Evolutionary conservation across 2,329 filamentous ascomycete genomes (phyloP).

Genomic region (Colletotrichum sp.): DNA sequence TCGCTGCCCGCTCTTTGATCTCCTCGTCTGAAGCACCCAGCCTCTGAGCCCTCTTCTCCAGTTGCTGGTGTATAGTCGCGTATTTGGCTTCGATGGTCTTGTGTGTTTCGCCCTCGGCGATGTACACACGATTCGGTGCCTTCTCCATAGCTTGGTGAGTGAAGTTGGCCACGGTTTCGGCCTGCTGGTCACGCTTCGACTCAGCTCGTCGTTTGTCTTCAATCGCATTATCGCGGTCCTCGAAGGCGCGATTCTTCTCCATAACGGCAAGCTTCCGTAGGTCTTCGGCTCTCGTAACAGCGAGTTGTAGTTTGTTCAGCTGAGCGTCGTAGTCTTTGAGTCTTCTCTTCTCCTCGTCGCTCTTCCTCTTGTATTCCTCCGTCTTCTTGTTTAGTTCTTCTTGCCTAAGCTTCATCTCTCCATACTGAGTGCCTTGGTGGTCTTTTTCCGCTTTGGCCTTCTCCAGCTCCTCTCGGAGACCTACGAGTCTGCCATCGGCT

Average conservation of each 20-base stretch:
- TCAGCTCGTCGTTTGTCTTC: constrained; percentile 50
- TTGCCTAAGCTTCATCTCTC: constrained; percentile 54
- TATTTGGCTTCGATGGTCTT: constrained; percentile 60
- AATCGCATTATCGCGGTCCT: constrained; percentile 53
- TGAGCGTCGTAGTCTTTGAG: constrained; percentile 31
- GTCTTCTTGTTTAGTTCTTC: constrained; percentile 49
- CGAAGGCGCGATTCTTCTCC: constrained; percentile 67
- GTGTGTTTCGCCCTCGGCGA: constrained; percentile 69
- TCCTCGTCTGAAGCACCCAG: constrained; percentile 70
- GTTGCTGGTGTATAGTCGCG: constrained; percentile 59
- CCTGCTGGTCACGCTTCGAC: constrained; percentile 51
- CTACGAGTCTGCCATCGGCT: constrained; percentile 69
- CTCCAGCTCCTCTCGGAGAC: constrained; percentile 61
- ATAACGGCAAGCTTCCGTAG: constrained; percentile 58
- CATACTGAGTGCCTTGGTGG: constrained; percentile 61
- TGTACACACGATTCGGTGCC: constrained; percentile 60
- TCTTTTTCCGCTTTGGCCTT: constrained; percentile 50
- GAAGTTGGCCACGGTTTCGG: constrained; percentile 56
- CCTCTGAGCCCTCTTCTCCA: constrained; percentile 60
- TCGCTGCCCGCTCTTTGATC: constrained; percentile 56
- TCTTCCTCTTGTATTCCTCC: constrained; percentile 42
- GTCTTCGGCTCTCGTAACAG: constrained; percentile 52
- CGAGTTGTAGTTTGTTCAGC: constrained; percentile 61
- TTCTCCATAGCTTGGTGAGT: constrained; percentile 58
- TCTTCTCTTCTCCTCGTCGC: constrained; percentile 40